Evolutionary conservation across 768 basidiomycete species (phyloP), one percentile per base, ranked within the genome.

Genomic region (Pholiota molesta): DNA sequence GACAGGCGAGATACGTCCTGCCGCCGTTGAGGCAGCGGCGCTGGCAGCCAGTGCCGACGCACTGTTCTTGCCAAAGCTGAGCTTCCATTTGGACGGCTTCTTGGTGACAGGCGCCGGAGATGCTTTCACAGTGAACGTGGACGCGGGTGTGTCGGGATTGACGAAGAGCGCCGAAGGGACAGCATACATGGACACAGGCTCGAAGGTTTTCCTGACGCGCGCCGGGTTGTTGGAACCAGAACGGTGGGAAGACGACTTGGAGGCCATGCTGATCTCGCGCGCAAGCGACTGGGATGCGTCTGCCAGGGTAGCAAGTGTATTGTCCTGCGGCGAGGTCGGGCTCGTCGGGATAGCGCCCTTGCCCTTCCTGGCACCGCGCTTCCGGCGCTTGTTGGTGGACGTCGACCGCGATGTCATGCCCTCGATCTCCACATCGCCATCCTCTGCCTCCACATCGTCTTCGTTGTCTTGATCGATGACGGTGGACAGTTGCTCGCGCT

Each of bases 11-110:
- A 75, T 68, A 51, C 72, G 72, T 42, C 79, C 82, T 35, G 78
- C 71, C 5, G 75, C 64, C 40, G 77, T 62, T 6, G 52, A 39
- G 16, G 62, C 53, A 13, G 54, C 53, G 3, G 67, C 61, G 40
- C 59, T 67, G 13, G 52, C 52, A 57, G 65, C 65, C 29, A 65
- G 66, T 40, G 77, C 69, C 55, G 79, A 67, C 39, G 78, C 73
- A 66, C 73, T 82, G 69, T 75, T 79, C 77, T 86, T 88, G 63
- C 91, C 81, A 74, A 94, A 90, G 67, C 87, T 80, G 68, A 92
- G 80, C 75, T 90, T 92, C 92, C 94, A 89, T 70, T 88, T 92
- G n/a, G 90, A 92, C 57, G 90, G 80, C 79, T 94, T 94, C 81
- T 93, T 94, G 60, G 82, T 78, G 35, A 83, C 77, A 26, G 85